Evolutionary conservation across 495 filamentous ascomycete genomes (phyloP), one percentile per base, ranked within the genome.

Genomic region (Lasiosphaeriaceae sp.): DNA sequence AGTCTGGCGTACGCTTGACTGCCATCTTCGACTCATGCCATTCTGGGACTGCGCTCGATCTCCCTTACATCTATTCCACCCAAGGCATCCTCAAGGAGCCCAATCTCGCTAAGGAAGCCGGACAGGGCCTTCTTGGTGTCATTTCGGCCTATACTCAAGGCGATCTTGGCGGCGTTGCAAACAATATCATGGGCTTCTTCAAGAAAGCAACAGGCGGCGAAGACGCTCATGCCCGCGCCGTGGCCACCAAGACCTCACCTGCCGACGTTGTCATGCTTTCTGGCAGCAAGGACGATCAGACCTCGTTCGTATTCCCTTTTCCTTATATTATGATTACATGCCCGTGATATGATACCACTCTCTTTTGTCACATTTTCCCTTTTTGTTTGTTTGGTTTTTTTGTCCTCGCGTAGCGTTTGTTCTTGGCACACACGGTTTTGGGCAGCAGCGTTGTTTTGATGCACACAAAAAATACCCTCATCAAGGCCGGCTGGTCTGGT

Each of bases 1-100:
- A 81, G 60, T 80, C 89, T 11, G 94, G 94, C 56, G 93, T 96
- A 21, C 86, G 94, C 34, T 78, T 98, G 50, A 98, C 94, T 1
- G 94, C 94, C 44, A 97, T 98, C 71, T 98, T 98, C 77, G 94
- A 98, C 74, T 96, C 92, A n/a, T 98, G 94, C 76, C 94, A 98
- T 73, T 96, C 92, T 3, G 94, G 94, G 60, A 96, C 94, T 8
- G 94, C 92, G 7, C 81, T 98, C 64, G 94, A 98, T 68, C 82
- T 98, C 24, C 94, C 94, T 31, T 98, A 97, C 76, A 88, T 98
- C 71, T 98, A 98, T 81, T 93, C 89, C 59, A 97, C 92, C 21
- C 83, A 88, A 64, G 94, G 94, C 71, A 82, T 97, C 29, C 89
- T 97, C 80, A 98, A 98, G 74, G 94, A 97, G 75, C 94, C 94